Evolutionary conservation across 306 rosid genomes (phyloP).

Genomic region (Glycine tomentella): DNA sequence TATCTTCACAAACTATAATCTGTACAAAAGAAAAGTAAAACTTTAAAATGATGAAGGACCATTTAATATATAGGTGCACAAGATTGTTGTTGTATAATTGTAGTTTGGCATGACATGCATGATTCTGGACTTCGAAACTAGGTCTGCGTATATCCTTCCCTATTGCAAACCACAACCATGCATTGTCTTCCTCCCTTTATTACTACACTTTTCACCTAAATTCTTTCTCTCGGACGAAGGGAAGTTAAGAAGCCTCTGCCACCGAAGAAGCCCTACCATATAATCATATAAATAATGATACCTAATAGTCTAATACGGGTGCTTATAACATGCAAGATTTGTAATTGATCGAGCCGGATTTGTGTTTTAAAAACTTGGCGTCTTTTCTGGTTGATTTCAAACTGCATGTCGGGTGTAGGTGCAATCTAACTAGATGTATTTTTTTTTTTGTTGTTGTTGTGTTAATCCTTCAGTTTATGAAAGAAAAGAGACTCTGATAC

Average conservation of each 20-base stretch:
- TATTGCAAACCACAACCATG: background rate
- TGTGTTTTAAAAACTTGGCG: background rate
- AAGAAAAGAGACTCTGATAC: too few relatives aligned
- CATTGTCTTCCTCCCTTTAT: slow-evolving; percentile 4
- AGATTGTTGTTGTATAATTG: slow-evolving; percentile 27
- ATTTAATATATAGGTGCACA: background rate
- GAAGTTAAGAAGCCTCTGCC: background rate
- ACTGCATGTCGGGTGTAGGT: background rate
- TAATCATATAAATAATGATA: slow-evolving; percentile 11
- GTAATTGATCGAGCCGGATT: slow-evolving; percentile 4
- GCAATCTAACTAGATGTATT: too few relatives aligned
- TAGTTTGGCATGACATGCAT: slow-evolving; percentile 17
- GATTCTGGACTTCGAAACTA: slow-evolving; percentile 12
- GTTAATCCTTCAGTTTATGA: too few relatives aligned
- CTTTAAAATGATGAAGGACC: background rate
- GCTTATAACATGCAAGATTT: background rate
- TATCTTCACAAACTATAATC: slow-evolving; percentile 30
- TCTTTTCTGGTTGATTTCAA: background rate
- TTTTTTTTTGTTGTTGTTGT: too few relatives aligned
- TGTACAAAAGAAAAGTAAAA: too few relatives aligned
- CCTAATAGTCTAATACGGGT: background rate
- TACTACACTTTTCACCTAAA: slow-evolving; percentile 32
- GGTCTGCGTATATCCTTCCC: slow-evolving; percentile 32
- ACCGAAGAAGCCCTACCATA: slow-evolving; percentile 15
- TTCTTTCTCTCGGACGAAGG: slow-evolving; percentile 14